Evolutionary conservation across 345 rosid species (phyloP), one percentile per base, ranked within the genome.

Genomic region (Salix suchowensis): DNA sequence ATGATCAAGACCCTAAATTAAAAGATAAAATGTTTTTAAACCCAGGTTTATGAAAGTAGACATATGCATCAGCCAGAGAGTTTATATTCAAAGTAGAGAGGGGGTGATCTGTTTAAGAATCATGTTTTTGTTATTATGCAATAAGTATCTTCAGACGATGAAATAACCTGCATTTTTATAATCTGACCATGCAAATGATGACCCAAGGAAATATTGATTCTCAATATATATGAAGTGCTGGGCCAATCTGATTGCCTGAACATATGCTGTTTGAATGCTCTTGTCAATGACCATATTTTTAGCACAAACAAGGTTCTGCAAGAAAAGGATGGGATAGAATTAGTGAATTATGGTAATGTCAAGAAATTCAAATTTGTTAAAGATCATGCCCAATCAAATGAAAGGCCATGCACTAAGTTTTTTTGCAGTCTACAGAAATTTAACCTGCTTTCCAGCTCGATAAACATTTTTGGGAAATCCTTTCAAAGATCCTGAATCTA

Each of bases 261-360:
- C 87, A 74, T 94, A 94, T 68, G 98, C 97, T 72, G 89, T 91
- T 78, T 94, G 96, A 79, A 94, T 90, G 88, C 98, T 94, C 86
- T 84, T 87, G 77, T 94, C 98, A 68, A 92, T 86, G 77, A 90
- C 96, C 85, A 91, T 80, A 83, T 89, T 87, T 76, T 94, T 94
- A 28, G 96, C 94, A 76, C 97, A 92, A 37, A 89, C 89, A 42
- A 94, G 97, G 81, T 92, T 92, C 98, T 94, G 88, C 87, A 83
- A 68, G 19, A 55, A 12, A 54, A 58, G 26, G 15, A 18, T 30
- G 12, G 13, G 55, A 71, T 65, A 16, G 9, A 79, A 50, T 37
- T 28, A 18, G 64, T 24, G 19, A 16, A 65, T 10, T 40, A 61
- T 3, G 64, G 36, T 11, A 62, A 39, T 13, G 74, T 34, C 39